These are phyloP conservation scores for Camellia granthamiana DNA, from an alignment of 148 eudicot species.

Conservation along the genomic window DNA sequence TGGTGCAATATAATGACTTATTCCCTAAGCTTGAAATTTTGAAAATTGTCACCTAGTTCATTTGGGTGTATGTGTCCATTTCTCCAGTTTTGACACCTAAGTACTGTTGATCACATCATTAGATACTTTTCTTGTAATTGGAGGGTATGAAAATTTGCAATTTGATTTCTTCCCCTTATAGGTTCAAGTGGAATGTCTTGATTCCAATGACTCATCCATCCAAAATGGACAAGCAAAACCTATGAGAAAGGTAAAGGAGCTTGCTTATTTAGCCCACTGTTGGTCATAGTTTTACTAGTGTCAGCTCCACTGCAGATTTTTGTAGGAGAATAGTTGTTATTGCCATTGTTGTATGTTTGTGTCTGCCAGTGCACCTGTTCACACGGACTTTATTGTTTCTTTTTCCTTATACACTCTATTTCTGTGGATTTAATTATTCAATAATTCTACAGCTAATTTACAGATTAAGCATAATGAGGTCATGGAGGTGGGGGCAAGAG, in stretches of 20 bases:
- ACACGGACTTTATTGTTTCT: neutral
- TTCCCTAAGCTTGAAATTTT: neutral
- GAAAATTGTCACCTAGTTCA: neutral
- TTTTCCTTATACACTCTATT: neutral
- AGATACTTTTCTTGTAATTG: neutral
- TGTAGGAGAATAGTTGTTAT: neutral
- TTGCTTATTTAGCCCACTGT: neutral
- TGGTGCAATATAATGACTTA: neutral
- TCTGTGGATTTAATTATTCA: constrained; percentile 40
- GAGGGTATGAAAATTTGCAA: neutral
- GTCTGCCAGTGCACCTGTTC: constrained; percentile 3
- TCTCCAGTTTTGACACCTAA: neutral
- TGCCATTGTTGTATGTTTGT: neutral
- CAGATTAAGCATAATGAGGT: constrained; percentile 84
- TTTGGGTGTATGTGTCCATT: constrained; percentile 4
- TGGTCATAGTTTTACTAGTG: neutral
- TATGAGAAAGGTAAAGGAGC: constrained; percentile 54
- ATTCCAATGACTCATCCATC: constrained; percentile 20
- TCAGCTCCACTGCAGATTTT: neutral
- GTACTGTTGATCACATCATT: neutral
- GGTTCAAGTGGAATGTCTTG: constrained; percentile 52
- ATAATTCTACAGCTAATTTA: constrained; percentile 45
- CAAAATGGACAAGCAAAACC: constrained; percentile 17
- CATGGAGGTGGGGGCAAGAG: constrained; percentile 68
- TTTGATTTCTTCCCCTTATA: constrained; percentile 24